Evolutionary conservation across 2,329 filamentous ascomycete species (phyloP), one percentile per base, ranked within the genome.

Genomic region (Trichoderma atrobrunneum): DNA sequence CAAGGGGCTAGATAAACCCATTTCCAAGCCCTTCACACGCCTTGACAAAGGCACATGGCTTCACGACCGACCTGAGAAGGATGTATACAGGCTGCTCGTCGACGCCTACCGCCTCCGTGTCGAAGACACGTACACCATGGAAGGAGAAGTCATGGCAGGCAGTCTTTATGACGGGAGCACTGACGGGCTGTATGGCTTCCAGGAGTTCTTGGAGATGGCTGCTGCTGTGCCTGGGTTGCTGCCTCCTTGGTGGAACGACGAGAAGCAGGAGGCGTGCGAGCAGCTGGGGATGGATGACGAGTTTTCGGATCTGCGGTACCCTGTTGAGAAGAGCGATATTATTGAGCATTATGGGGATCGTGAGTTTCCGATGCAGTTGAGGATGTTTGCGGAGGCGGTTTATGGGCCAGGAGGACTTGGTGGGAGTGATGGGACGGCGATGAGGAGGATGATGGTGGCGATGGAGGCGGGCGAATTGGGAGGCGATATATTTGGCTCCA

Each of bases 341-440:
- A 78, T 80, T 5, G 78, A 83, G 28, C 79, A 84, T 63, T 87
- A 87, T 63, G 80, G 81, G 3, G 81, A 87, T 61, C 6, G 69
- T 1, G 75, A 74, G 4, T 85, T 87, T 71, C 82, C 85, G 3
- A 85, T 86, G 84, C 84, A 87, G 79, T 77, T 88, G 68, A 80
- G 85, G 14, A 84, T 87, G 81, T 77, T 87, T n/a, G 39, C 39
- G 16, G 39, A 43, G 39, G 16, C 39, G 2, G 7, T 43, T 18
- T 43, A 43, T 43, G 39, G 39, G 16, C 3, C 36, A 3, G 36
- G n/a, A n/a, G n/a, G n/a, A n/a, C n/a, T 39, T 43, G 16, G 39
- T 4, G 39, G 39, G 7, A n/a, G 39, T 18, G 16, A 43, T 43
- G 39, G 39, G 16, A 43, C 39, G 39, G 39, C 16, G 16, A n/a